Evolutionary conservation across 2,329 filamentous ascomycete species (phyloP).

Genomic region (Botrytis pseudocinerea): DNA sequence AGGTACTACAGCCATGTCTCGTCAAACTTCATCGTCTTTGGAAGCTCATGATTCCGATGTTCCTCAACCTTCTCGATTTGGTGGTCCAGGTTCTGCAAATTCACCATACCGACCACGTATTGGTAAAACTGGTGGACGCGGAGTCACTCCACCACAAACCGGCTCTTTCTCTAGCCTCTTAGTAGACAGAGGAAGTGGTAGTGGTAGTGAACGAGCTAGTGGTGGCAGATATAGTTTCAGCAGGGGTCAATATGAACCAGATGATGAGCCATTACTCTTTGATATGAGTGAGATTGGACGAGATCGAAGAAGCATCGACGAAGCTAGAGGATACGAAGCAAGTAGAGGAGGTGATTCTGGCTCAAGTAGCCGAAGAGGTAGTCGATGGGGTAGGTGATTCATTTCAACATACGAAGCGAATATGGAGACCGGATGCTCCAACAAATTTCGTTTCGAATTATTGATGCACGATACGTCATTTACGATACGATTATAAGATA

Average conservation of each 20-base stretch:
- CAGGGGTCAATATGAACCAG: constrained; percentile 51
- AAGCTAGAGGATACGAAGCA: constrained; percentile 42
- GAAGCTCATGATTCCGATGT: constrained; percentile 35
- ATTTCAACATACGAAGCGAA: constrained; percentile 24
- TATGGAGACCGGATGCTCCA: constrained; percentile 15
- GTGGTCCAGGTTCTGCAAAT: constrained; percentile 35
- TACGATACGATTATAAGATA: constrained; percentile 32
- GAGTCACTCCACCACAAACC: constrained; percentile 38
- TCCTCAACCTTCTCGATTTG: constrained; percentile 34
- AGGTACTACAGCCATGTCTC: constrained; percentile 33
- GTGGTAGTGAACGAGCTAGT: constrained; percentile 42
- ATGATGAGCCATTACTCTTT: constrained; percentile 71
- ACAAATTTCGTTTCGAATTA: constrained; percentile 30
- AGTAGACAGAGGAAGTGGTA: constrained; percentile 38
- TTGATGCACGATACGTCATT: constrained; percentile 36
- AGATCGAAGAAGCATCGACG: constrained; percentile 56
- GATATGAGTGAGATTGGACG: constrained; percentile 71
- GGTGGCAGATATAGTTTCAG: constrained; percentile 47
- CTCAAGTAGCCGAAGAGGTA: constrained; percentile 38
- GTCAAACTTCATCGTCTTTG: constrained; percentile 37
- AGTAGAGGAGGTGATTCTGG: constrained; percentile 38
- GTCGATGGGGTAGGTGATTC: constrained; percentile 36
- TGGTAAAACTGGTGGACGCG: constrained; percentile 39
- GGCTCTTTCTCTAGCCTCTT: constrained; percentile 43
- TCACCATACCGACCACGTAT: constrained; percentile 39